Evolutionary conservation across 1,284 basidiomycete species (phyloP), one percentile per base, ranked within the genome.

Genomic region (Papiliotrema flavescens): DNA sequence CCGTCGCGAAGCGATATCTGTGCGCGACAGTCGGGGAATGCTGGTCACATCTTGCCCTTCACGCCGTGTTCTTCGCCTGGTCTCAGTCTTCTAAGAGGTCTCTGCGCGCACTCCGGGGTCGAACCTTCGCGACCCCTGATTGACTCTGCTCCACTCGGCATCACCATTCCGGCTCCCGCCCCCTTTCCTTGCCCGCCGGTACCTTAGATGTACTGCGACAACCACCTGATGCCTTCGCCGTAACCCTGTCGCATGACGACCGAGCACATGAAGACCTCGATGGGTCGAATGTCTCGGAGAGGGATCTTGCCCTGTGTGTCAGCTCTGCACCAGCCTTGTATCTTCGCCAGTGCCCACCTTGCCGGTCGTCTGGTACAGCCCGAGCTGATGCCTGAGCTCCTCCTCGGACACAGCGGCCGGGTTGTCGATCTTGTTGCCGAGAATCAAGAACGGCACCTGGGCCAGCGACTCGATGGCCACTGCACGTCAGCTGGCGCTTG

Each of bases 341-440:
- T n/a, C n/a, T n/a, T n/a, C 51, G 14, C n/a, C 34, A 11, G 54
- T 17, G 76, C 80, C 47, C 57, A 92, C 91, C 87, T 99, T 98
- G 77, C 96, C 96, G 24, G 96, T 98, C 22, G 96, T 99, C 81
- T 98, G 94, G 80, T 95, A 97, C 49, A 98, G 81, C 49, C 96
- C 96, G 51, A 99, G 83, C 59, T 93, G 85, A 76, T 97, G 91
- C 71, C 96, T 86, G 61, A 99, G 82, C 77, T 98, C 93, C 74
- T 99, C 95, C 79, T 99, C 96, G 60, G 89, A 92, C 59, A 98
- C 94, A 34, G 96, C 96, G 48, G 93, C 92, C 5, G 87, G 85
- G n/a, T 94, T 93, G 71, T 98, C 96, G 70, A 99, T 99, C 85
- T 99, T 98, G 85, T 99, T 99, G 49, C 96, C 96, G 54, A 98